phyloP scores from a whole-genome alignment of 352 stramenopile species.

The Globisporangium iwayamae region DNA sequence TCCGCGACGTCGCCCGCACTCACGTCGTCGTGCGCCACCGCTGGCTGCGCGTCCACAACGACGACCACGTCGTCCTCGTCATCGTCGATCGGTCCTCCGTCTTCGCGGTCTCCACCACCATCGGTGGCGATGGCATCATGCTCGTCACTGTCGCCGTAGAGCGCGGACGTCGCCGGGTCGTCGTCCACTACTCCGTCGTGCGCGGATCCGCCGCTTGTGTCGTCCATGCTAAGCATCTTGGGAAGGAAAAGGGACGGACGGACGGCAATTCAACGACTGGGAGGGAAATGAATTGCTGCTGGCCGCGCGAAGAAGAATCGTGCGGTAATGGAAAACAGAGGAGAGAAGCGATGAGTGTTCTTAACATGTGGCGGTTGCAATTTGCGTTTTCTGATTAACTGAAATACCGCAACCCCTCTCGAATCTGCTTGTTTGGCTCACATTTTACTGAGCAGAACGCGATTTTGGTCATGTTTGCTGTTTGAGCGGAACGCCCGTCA shows the following conservation, averaged over 20 bases:
- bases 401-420: too few species aligned
- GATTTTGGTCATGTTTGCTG: too few species aligned
- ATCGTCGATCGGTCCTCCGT: not conserved
- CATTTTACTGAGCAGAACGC: too few species aligned
- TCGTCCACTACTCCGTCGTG: constrained; percentile 5
- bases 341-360: too few species aligned
- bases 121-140: not conserved
- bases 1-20: constrained; percentile 4
- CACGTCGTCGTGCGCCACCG: not conserved
- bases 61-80: constrained; percentile 1
- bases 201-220: not conserved
- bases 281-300: not conserved
- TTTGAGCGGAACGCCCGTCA: too few species aligned
- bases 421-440: too few species aligned
- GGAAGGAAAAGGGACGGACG: not conserved
- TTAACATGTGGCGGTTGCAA: too few species aligned
- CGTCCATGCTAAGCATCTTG: constrained; percentile 7
- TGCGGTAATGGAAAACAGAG: too few species aligned
- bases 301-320: too few species aligned
- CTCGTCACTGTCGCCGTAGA: constrained; percentile 10
- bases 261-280: not conserved
- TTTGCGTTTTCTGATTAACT: too few species aligned
- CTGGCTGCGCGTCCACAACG: not conserved
- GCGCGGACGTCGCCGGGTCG: constrained; percentile 3
- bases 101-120: too few species aligned